phyloP scores from a whole-genome alignment of 345 rosid genomes.

The Ceriops zippeliana region DNA sequence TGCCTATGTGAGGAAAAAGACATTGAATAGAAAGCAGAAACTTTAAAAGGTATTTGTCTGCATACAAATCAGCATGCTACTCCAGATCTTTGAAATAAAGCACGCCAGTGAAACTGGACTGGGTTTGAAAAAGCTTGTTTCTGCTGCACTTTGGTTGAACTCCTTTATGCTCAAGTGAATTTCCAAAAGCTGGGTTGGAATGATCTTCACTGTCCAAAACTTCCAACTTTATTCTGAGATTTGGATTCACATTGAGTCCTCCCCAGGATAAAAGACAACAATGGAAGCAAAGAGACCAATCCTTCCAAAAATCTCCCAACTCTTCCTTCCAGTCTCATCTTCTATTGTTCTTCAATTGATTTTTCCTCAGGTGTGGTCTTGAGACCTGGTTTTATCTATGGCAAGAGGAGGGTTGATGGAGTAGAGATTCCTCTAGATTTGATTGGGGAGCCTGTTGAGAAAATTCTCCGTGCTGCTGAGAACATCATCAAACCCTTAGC shows the following conservation, averaged over 20 bases:
- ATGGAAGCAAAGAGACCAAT: too few relatives aligned
- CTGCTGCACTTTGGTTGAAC: too few relatives aligned
- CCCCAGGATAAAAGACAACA: too few relatives aligned
- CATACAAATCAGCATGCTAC: background rate
- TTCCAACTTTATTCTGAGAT: too few relatives aligned
- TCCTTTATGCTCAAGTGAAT: too few relatives aligned
- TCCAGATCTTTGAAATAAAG: background rate
- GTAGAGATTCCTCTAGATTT: conserved; percentile 77
- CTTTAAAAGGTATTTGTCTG: background rate
- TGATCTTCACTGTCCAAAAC: too few relatives aligned
- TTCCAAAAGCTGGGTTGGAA: too few relatives aligned
- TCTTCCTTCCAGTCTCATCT: background rate
- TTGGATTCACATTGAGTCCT: too few relatives aligned
- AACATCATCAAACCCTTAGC: conserved; percentile 62
- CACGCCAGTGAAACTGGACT: too few relatives aligned
- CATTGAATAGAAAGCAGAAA: background rate
- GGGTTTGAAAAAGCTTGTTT: too few relatives aligned
- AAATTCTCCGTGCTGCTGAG: conserved; percentile 46
- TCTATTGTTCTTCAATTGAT: conserved; percentile 9
- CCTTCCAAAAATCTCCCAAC: too few relatives aligned
- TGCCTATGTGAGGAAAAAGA: background rate
- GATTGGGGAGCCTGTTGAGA: conserved; percentile 72
- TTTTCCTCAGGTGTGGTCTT: conserved; percentile 61
- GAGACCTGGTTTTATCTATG: conserved; percentile 85
- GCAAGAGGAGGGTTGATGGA: conserved; percentile 66